Base-by-base conservation (phyloP, 2,329 filamentous ascomycete species). In the Zalaria obscura region DNA sequence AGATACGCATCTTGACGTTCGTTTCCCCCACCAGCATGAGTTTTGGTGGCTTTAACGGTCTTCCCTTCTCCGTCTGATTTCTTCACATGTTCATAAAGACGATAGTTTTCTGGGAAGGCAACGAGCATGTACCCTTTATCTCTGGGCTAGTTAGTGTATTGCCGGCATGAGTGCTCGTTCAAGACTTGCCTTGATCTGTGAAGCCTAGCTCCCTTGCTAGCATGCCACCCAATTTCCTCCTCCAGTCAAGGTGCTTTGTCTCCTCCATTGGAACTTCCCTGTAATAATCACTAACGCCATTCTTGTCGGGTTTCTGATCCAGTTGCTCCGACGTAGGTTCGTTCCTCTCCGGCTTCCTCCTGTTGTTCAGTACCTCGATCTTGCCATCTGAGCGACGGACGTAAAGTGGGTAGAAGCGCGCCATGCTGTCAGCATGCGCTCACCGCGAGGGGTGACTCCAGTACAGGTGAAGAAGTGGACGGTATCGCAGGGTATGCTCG, bases 1-100 rank as follows among this genome's bases (percentile, higher is more conserved):
- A 78, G 62, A 48, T 76, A 77, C 28, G 71, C 71, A 52, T 78
- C 74, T 49, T 74, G 70, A 41, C 73, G 59, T 51, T 74, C 70
- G 46, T 68, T 69, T 7, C 63, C 66, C 29, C 67, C 69, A 31
- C 62, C 65, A 5, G 64, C 67, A 52, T 69, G 63, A 40, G 64
- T 69, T 55, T 68, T 65, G 53, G 63, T 59, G 48, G 65, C 62
- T 46, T 70, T 68, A 27, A 65, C 52, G 25, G 52, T 56, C 46
- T 61, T 59, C 32, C 59, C 60, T 39, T 67, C 63, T 35, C 63
- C 63, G 10, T 58, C 57, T 49, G 67, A 67, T 45, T 69, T 72
- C 52, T 72, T 73, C 50, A 74, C 64, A 49, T 76, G 73, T 50
- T 76, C 72, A 56, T 68, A 78, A 9, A 78, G 63, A 10, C 64